These are phyloP conservation scores for Choiromyces venosus DNA, from an alignment of 495 filamentous ascomycete genomes.

Conservation along the genomic window DNA sequence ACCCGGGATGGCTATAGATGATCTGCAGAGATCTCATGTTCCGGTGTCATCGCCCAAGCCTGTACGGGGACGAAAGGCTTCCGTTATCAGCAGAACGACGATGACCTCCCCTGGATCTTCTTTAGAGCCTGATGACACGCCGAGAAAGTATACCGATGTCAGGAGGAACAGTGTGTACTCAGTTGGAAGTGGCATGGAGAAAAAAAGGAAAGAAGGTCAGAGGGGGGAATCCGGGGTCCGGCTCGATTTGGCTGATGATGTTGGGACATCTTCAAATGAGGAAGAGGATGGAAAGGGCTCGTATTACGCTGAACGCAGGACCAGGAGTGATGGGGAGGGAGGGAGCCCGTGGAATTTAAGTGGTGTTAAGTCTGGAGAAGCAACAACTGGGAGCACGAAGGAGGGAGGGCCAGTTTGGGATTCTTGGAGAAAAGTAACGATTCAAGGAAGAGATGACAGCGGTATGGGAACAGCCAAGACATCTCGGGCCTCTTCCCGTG, in stretches of 20 bases:
- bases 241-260: slow-evolving; percentile 44
- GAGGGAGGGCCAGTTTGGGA: slow-evolving; percentile 31
- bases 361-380: slow-evolving; percentile 20
- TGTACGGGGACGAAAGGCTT: slow-evolving; percentile 36
- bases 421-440: slow-evolving; percentile 32
- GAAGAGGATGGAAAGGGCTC: slow-evolving; percentile 53
- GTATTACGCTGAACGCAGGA: slow-evolving; percentile 51
- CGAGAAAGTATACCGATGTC: slow-evolving; percentile 19
- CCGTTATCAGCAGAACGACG: slow-evolving; percentile 26
- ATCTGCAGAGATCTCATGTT: slow-evolving; percentile 19
- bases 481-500: slow-evolving; percentile 26
- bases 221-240: slow-evolving; percentile 15
- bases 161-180: slow-evolving; percentile 24
- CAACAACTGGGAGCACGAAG: slow-evolving; percentile 6
- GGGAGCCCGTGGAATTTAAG: slow-evolving; percentile 46
- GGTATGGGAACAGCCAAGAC: slow-evolving; percentile 19
- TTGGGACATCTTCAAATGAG: slow-evolving; percentile 46
- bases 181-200: slow-evolving; percentile 12
- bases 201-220: slow-evolving; percentile 11
- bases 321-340: slow-evolving; percentile 48
- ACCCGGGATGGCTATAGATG: slow-evolving; percentile 14
- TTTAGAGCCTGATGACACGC: slow-evolving; percentile 16
- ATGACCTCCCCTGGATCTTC: slow-evolving; percentile 14
- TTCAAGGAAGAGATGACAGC: slow-evolving; percentile 5
- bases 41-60: slow-evolving; percentile 39